These are phyloP conservation scores for Fraxinus quadrangulata DNA, from an alignment of 257 asterid species.

Conservation along the genomic window DNA sequence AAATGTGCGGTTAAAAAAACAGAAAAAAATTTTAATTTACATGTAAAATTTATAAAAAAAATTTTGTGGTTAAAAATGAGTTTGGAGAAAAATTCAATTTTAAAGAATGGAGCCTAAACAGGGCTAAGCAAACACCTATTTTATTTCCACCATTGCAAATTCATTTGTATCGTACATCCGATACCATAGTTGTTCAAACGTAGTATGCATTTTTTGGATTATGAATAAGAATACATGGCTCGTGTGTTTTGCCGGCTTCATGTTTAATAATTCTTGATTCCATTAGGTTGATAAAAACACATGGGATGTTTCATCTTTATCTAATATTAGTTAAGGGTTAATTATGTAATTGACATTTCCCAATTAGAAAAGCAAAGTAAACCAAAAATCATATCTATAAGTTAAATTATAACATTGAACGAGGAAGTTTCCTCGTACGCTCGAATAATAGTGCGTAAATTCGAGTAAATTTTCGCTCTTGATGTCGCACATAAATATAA, in stretches of 20 bases:
- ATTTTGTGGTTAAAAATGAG: too few relatives aligned
- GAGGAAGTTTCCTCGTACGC: too few relatives aligned
- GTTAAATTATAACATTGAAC: not conserved
- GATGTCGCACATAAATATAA: too few relatives aligned
- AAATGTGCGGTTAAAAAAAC: too few relatives aligned
- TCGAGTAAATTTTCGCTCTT: too few relatives aligned
- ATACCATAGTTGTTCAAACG: not conserved
- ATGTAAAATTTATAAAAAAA: too few relatives aligned
- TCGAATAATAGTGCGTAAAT: not conserved
- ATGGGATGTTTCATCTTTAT: constrained; percentile 25
- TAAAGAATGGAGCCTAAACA: too few relatives aligned
- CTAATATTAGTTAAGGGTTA: not conserved
- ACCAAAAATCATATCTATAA: not conserved
- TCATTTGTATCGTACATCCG: not conserved
- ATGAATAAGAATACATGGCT: constrained; percentile 10
- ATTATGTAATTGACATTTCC: not conserved
- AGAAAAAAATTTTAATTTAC: too few relatives aligned
- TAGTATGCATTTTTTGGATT: not conserved
- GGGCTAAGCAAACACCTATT: not conserved
- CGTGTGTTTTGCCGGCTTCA: constrained; percentile 26
- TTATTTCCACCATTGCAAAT: not conserved
- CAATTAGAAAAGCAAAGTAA: not conserved
- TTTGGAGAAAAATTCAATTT: too few relatives aligned
- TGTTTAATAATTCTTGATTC: constrained; percentile 23
- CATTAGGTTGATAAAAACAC: constrained; percentile 25